Base-by-base conservation (phyloP, 208 protist genomes). In the Tritrichomonas musculus region DNA sequence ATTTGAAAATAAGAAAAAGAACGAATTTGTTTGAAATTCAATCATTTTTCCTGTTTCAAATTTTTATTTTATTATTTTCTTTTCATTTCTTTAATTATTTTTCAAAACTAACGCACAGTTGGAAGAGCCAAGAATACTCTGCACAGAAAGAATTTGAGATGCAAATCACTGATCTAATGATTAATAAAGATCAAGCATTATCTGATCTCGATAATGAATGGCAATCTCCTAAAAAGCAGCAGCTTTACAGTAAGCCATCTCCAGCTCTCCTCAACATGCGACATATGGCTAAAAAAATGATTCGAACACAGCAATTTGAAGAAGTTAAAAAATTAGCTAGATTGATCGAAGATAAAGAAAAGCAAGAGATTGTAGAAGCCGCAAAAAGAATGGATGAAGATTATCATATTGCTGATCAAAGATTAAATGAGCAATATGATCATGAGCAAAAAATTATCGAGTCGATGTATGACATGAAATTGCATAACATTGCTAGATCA, bases 171-270 rank as follows among this genome's bases (percentile, higher is more conserved):
- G 77, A 88, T n/a, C 47, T 88, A 17, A 27, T 57, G 39, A 88
- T 88, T 22, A 44, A 88, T 13, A 53, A 39, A 57, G 47, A 88
- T 9, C 33, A 53, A 39, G 77, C 77, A 53, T 39, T 88, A 9
- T 47, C 41, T 8, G 77, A 88, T 39, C 47, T 88, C n/a, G 77
- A 88, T 20, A 88, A 57, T 20, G 77, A 88, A 88, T 88, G 77
- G 77, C 27, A 53, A 39, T 88, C 77, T 17, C 77, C 77, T 20
- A 44, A 88, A 27, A 88, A 88, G 77, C 44, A 33, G 47, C 77
- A 88, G 30, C 39, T 39, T 3, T 88, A 88, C 77, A 88, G 77
- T 57, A 88, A 88, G 17, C 77, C 77, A 88, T 88, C 77, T 27
- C 47, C 77, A 22, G 47, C 41, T 39, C 47, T 88, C 3, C 36